Base-by-base conservation (phyloP, 2,329 filamentous ascomycete genomes). In the Alternaria arbusti region DNA sequence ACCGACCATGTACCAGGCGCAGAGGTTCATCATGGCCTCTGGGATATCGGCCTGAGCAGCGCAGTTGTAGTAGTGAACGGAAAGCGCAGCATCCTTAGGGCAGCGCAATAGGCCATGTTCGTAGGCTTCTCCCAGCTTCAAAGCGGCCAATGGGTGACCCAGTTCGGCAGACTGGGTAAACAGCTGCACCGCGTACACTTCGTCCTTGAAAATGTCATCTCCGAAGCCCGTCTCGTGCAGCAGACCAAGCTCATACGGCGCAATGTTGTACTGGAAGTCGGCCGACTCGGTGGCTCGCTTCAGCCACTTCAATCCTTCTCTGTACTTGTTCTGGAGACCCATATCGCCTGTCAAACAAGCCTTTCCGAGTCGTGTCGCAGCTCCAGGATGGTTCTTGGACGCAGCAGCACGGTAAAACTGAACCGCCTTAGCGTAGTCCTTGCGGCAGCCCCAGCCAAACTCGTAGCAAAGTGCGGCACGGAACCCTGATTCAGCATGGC, bases 1-100 rank as follows among this genome's bases (percentile, higher is more conserved):
- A 11, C 96, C 96, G 44, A 98, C 91, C 86, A 98, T 91, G 80
- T 98, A 99, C 96, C 96, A 99, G 11, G 96, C 96, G 81, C 96
- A 99, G 9, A 99, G 85, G 5, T 95, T 95, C 94, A 99, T 97
- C 94, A 98, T 98, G 51, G 94, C 95, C 51, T 89, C 87, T 0
- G 94, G 86, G 74, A 97, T 91, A 1, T 93, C 93, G 49, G 87
- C 86, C 74, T 97, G 92, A 3, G 96, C 96, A 12, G 96, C 95
- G 25, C 90, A 91, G 1, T 95, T 99, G 82, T 99, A 99, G 78
- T 97, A 99, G 79, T 99, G 96, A 10, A 99, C 94, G 68, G 94
- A 97, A 57, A 99, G 84, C 2, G 94, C 93, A 2, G 96, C 93
- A 78, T 99, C 96, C 56, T 90, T 89, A 1, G 96, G 96, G 75